Evolutionary conservation across 1,284 basidiomycete species (phyloP).

Genomic region (Schizophyllum commune): DNA sequence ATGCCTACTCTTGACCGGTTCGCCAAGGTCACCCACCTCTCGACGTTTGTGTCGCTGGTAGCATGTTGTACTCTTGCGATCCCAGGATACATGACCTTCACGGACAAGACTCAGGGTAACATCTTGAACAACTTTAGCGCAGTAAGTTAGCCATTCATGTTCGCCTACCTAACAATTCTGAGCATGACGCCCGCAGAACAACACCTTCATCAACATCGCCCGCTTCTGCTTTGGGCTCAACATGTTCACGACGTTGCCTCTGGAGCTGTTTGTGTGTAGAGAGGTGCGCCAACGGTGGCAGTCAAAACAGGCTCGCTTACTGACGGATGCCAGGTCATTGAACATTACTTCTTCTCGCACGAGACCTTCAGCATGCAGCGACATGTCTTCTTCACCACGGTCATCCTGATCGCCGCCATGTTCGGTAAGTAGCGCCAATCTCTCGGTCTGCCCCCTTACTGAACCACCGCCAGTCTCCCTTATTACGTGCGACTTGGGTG

Average conservation of each 20-base stretch:
- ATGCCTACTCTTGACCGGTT: slow-evolving; percentile 96
- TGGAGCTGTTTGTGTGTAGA: slow-evolving; percentile 91
- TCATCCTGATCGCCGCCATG: slow-evolving; percentile 80
- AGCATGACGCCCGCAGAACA: slow-evolving; percentile 37
- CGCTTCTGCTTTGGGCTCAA: slow-evolving; percentile 95
- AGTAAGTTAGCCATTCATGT: slow-evolving; percentile 34
- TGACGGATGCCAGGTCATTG: slow-evolving; percentile 65
- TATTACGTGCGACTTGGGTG: slow-evolving; percentile 92
- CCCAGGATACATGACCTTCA: slow-evolving; percentile 92
- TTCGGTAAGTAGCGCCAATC: slow-evolving; percentile 44
- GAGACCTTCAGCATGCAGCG: slow-evolving; percentile 74
- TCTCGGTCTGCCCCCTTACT: neutral
- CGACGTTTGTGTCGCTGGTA: slow-evolving; percentile 75
- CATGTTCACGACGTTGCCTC: slow-evolving; percentile 95
- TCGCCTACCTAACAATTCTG: neutral
- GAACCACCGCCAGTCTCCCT: slow-evolving; percentile 60
- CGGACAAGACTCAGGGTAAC: slow-evolving; percentile 90
- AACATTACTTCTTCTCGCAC: slow-evolving; percentile 88
- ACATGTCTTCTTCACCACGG: slow-evolving; percentile 88
- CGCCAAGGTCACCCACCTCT: slow-evolving; percentile 87
- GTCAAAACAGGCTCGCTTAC: slow-evolving; percentile 2
- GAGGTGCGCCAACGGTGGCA: slow-evolving; percentile 46
- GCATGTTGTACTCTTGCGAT: slow-evolving; percentile 81
- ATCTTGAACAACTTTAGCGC: slow-evolving; percentile 88
- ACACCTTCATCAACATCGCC: slow-evolving; percentile 87